Percentiles rank a stretch among this genome's conserved stretches.
Evolutionary conservation across 148 eudicot species (phyloP).

Genomic region (Polygonum maritimum): DNA sequence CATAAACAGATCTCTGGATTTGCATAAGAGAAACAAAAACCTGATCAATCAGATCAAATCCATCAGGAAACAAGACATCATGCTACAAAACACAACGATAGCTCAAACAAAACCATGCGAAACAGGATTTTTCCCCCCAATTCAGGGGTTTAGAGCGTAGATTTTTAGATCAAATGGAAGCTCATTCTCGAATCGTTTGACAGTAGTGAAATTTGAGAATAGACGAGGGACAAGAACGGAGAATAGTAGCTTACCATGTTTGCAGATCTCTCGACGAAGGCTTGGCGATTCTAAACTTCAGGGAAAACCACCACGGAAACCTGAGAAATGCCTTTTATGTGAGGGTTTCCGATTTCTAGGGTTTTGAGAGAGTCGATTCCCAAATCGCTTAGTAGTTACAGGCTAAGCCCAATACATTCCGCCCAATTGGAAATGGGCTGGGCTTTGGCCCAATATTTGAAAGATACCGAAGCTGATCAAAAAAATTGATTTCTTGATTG

Average conservation of each 20-base stretch:
- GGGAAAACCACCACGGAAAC: neutral
- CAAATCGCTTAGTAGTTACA: no score
- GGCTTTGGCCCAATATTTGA: neutral
- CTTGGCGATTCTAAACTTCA: neutral
- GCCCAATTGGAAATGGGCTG: neutral
- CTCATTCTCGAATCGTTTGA: no score
- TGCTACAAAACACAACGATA: neutral
- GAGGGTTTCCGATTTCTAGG: neutral
- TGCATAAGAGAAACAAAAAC: neutral
- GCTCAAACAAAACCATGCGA: neutral
- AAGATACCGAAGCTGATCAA: neutral
- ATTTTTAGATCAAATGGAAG: no score
- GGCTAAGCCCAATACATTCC: neutral
- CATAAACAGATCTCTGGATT: neutral
- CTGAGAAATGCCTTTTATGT: neutral
- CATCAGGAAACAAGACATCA: neutral
- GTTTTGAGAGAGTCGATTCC: neutral
- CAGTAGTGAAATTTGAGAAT: neutral
- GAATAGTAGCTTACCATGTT: neutral
- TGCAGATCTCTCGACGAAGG: neutral
- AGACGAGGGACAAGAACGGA: neutral
- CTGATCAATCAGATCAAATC: neutral
- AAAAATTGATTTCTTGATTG: no score
- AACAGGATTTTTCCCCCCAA: neutral
- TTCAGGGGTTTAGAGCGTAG: no score